phyloP scores from a whole-genome alignment of 495 filamentous ascomycete species.

The Neurospora africana region DNA sequence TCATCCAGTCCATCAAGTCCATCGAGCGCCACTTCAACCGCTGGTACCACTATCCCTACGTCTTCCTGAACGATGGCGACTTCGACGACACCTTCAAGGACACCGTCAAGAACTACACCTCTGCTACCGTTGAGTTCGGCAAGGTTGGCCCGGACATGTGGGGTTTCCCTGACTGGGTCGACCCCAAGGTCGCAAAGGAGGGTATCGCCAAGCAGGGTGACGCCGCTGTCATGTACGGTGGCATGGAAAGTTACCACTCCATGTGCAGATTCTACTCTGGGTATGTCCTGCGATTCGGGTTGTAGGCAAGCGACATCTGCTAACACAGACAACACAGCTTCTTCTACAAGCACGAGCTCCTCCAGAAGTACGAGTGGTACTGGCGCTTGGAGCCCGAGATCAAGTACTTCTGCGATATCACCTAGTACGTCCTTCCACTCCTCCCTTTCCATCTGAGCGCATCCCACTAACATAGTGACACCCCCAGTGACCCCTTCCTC shows the following conservation, averaged over 20 bases:
- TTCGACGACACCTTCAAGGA: conserved; percentile 92
- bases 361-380: conserved; percentile 98
- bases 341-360: conserved; percentile 95
- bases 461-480: conserved; percentile 6
- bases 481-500: conserved; percentile 78
- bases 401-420: conserved; percentile 99
- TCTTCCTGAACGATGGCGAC: conserved; percentile 96
- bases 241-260: conserved; percentile 97
- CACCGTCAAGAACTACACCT: conserved; percentile 81
- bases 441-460: neutral
- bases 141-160: conserved; percentile 86
- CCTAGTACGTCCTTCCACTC: conserved; percentile 60
- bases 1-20: conserved; percentile 92
- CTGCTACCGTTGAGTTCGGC: conserved; percentile 77
- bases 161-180: conserved; percentile 96
- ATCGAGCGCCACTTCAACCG: conserved; percentile 98
- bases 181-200: conserved; percentile 86
- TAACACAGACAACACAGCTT: conserved; percentile 43
- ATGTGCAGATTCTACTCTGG: conserved; percentile 99
- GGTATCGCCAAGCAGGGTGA: conserved; percentile 94
- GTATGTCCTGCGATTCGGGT: conserved; percentile 33
- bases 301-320: conserved; percentile 3
- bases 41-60: conserved; percentile 98
- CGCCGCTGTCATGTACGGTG: conserved; percentile 98
- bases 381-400: conserved; percentile 99